Evolutionary conservation across 352 stramenopile species (phyloP), one percentile per base, ranked within the genome.

Genomic region (Phytophthora europaea): DNA sequence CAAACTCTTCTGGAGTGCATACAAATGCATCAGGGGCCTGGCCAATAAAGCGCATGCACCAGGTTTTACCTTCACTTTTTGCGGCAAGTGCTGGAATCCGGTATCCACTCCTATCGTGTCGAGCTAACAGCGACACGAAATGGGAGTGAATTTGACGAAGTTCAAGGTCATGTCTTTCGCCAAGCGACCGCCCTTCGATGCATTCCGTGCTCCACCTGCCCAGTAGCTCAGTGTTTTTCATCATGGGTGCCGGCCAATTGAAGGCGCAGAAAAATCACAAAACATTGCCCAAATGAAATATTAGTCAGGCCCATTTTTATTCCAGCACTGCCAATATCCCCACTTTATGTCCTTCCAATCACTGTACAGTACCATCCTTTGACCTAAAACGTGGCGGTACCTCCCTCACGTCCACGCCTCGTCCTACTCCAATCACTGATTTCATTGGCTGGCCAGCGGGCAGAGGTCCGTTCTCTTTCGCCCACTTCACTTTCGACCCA

Each of bases 41-140:
- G 12, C 85, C 84, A n/a, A 89, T 61, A 22, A 76, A 56, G 34
- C 82, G 73, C 48, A 93, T 75, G 13, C 77, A 76, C 79, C 78
- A 93, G 5, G 82, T 76, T 68, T 84, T 82, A 34, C 38, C 38
- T 45, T 45, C 13, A 16, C n/a, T n/a, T 4, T 45, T 45, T 13
- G n/a, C 38, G 13, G 38, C 38, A 50, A 1, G n/a, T 22, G 3
- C 16, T 51, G n/a, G n/a, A n/a, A 31, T 3, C 26, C 26, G 26
- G 26, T 31, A 31, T 31, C 26, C 3, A 3, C 3, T 2, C 3
- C 26, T 31, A 31, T 31, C 26, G 26, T 31, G 6, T n/a, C n/a
- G n/a, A n/a, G n/a, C 26, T 31, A 4, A 5, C 26, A 31, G 26
- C 3, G 26, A 31, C 26, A 31, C 26, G 26, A 31, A 31, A 3